phyloP scores from a whole-genome alignment of 2,329 filamentous ascomycete genomes.

The Trichophyton benhamiae region DNA sequence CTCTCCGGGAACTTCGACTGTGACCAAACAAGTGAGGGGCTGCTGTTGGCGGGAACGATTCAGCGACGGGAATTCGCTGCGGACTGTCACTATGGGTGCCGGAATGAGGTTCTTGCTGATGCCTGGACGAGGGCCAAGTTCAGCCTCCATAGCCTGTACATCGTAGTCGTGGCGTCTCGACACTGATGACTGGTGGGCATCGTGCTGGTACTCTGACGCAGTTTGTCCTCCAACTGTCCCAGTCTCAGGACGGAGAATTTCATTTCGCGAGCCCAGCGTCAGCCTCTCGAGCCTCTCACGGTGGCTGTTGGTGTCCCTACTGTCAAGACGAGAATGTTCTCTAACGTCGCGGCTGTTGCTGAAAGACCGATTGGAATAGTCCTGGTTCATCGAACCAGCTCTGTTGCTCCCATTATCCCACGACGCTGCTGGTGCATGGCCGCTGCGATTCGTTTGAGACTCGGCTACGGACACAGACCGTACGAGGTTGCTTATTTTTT shows the following conservation, averaged over 20 bases:
- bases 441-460: constrained; percentile 38
- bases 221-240: constrained; percentile 60
- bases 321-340: constrained; percentile 28
- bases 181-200: constrained; percentile 35
- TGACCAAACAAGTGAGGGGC: constrained; percentile 83
- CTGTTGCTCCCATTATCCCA: constrained; percentile 40
- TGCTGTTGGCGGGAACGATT: constrained; percentile 88
- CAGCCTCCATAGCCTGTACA: constrained; percentile 88
- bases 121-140: constrained; percentile 55
- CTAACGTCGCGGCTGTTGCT: constrained; percentile 19
- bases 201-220: constrained; percentile 64
- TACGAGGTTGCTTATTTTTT: constrained; percentile 90
- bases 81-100: constrained; percentile 78
- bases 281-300: constrained; percentile 37
- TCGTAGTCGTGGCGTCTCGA: constrained; percentile 83
- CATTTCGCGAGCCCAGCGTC: constrained; percentile 26
- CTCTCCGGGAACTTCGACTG: constrained; percentile 81
- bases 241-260: constrained; percentile 67
- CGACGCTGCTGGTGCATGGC: constrained; percentile 46
- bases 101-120: constrained; percentile 76
- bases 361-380: constrained; percentile 15
- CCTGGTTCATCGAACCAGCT: constrained; percentile 24
- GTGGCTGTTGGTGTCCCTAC: constrained; percentile 30
- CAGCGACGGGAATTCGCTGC: constrained; percentile 92
- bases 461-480: constrained; percentile 65